Evolutionary conservation across 2,329 filamentous ascomycete genomes (phyloP).

Genomic region (Dactylellina cionopaga): DNA sequence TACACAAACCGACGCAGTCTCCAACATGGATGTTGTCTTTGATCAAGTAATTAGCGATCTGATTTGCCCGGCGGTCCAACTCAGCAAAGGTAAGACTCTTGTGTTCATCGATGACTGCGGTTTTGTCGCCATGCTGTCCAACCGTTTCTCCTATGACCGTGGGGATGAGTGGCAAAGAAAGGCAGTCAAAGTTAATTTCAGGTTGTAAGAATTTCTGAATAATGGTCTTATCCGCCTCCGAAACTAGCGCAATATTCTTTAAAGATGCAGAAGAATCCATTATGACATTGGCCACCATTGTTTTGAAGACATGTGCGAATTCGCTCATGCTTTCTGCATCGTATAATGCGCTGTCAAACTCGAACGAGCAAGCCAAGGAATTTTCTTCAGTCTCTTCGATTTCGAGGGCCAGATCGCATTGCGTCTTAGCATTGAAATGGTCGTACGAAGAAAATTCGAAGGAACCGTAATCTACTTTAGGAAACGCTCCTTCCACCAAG

Average conservation of each 20-base stretch:
- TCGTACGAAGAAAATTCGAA: slow-evolving; percentile 25
- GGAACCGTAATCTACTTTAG: slow-evolving; percentile 15
- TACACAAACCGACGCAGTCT: slow-evolving; percentile 19
- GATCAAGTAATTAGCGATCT: slow-evolving; percentile 19
- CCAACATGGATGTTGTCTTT: slow-evolving; percentile 8
- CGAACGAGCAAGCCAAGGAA: slow-evolving; percentile 15
- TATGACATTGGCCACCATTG: slow-evolving; percentile 15
- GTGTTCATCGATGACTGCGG: slow-evolving; percentile 14
- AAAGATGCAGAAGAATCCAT: slow-evolving; percentile 8
- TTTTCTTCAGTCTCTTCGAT: slow-evolving; percentile 18
- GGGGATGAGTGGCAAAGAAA: slow-evolving; percentile 7
- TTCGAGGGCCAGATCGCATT: slow-evolving; percentile 28
- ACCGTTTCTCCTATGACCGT: slow-evolving; percentile 10
- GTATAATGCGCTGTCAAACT: slow-evolving; percentile 19
- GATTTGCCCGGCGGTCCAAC: slow-evolving; percentile 3
- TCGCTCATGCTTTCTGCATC: slow-evolving; percentile 2
- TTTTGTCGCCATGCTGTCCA: not conserved
- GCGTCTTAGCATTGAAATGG: slow-evolving; percentile 23
- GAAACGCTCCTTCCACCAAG: slow-evolving; percentile 17
- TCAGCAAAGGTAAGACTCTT: slow-evolving; percentile 8
- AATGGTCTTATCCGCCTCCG: not conserved
- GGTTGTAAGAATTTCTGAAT: slow-evolving; percentile 15
- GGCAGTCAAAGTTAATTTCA: slow-evolving; percentile 8
- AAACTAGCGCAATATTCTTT: slow-evolving; percentile 9
- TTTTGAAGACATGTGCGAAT: slow-evolving; percentile 16